phyloP scores from a whole-genome alignment of 768 basidiomycete genomes.

The Kwoniella pini region DNA sequence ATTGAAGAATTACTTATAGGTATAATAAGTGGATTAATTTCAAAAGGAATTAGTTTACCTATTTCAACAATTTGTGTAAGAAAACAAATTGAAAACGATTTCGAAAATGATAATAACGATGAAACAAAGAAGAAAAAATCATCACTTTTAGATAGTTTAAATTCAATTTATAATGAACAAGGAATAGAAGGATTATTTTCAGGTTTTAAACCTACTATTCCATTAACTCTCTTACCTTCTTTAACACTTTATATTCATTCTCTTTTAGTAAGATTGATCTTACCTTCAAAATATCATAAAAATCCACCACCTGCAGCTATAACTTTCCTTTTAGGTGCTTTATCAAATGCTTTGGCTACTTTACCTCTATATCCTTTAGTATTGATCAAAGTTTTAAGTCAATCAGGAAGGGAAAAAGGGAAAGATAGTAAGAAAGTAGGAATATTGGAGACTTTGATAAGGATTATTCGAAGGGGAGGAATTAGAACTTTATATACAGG shows the following conservation, averaged over 20 bases:
- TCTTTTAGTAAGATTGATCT: constrained; percentile 24
- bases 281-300: constrained; percentile 24
- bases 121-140: not conserved
- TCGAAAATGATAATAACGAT: constrained; percentile 10
- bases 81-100: constrained; percentile 34
- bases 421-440: constrained; percentile 5
- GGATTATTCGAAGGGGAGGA: constrained; percentile 26
- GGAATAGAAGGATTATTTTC: constrained; percentile 38
- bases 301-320: constrained; percentile 31
- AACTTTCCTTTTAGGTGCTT: constrained; percentile 38
- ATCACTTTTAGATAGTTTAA: constrained; percentile 17
- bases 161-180: constrained; percentile 24
- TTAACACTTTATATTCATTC: constrained; percentile 45
- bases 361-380: constrained; percentile 46
- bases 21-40: constrained; percentile 33
- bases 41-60: constrained; percentile 42
- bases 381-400: constrained; percentile 34
- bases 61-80: constrained; percentile 41
- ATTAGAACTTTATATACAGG: constrained; percentile 38
- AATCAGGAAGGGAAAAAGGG: constrained; percentile 18
- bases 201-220: constrained; percentile 32
- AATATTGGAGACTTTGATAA: constrained; percentile 11
- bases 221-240: constrained; percentile 43
- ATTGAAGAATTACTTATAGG: constrained; percentile 39
- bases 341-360: constrained; percentile 41